Evolutionary conservation across 1,139 yeast genomes (phyloP).

Genomic region (Debaryomyces sp.): DNA sequence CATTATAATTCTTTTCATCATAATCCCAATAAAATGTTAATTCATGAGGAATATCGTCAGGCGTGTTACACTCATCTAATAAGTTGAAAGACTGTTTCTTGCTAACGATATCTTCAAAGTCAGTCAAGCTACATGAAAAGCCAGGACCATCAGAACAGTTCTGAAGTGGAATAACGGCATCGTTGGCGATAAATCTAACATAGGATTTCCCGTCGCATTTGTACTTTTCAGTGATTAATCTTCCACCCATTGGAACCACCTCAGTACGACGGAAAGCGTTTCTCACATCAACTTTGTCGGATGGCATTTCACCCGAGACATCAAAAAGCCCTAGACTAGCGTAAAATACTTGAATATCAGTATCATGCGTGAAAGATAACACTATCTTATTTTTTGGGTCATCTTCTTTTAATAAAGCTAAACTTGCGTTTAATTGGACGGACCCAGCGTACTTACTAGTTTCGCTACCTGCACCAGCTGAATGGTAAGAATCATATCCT

Average conservation of each 20-base stretch:
- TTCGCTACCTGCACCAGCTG: constrained; percentile 53
- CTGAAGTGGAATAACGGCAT: constrained; percentile 57
- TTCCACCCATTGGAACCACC: constrained; percentile 59
- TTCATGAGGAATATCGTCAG: constrained; percentile 19
- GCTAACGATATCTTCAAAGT: constrained; percentile 36
- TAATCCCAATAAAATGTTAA: constrained; percentile 42
- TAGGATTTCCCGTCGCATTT: constrained; percentile 40
- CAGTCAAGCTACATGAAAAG: constrained; percentile 52
- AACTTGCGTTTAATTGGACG: constrained; percentile 43
- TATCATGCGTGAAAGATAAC: constrained; percentile 58
- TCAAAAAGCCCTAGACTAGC: constrained; percentile 52
- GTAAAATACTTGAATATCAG: constrained; percentile 51
- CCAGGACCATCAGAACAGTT: constrained; percentile 59
- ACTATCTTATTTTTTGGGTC: constrained; percentile 30
- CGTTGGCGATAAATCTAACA: constrained; percentile 55
- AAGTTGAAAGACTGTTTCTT: constrained; percentile 35
- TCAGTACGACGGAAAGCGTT: constrained; percentile 50
- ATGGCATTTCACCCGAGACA: constrained; percentile 33
- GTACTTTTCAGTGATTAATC: constrained; percentile 52
- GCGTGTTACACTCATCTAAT: constrained; percentile 33
- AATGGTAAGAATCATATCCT: constrained; percentile 50
- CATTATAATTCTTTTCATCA: constrained; percentile 8
- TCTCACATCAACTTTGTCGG: constrained; percentile 35
- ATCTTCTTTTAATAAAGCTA: constrained; percentile 33
- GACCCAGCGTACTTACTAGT: constrained; percentile 31